A percentile compares a stretch with the other conserved stretches of the same genome.
These are phyloP conservation scores for Colletotrichum sp. DNA, from an alignment of 2,329 filamentous ascomycete species.

Conservation along the genomic window DNA sequence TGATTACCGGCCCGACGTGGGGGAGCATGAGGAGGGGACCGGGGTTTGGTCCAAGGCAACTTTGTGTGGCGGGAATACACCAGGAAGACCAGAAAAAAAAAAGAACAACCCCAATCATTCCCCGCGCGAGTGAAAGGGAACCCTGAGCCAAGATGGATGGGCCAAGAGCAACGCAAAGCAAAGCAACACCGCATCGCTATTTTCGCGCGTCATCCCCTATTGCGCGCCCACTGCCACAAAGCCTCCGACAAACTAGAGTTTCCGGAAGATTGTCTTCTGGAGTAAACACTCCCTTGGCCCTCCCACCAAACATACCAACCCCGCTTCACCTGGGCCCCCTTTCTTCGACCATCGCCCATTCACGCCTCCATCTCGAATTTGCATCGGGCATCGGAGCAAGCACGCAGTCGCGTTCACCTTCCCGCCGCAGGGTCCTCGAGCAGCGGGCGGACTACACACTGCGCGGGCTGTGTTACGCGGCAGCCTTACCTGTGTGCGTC, in stretches of 20 bases:
- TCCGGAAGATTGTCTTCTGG: not conserved
- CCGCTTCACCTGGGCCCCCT: not conserved
- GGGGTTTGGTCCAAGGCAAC: not conserved
- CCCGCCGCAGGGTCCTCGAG: not conserved
- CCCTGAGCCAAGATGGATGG: not conserved
- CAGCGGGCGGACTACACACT: not conserved
- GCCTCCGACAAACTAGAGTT: not conserved
- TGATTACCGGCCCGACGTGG: slow-evolving; percentile 13
- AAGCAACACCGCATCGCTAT: not conserved
- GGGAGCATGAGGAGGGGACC: not conserved
- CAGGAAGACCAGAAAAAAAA: not conserved
- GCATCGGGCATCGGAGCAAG: not conserved
- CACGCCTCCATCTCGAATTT: not conserved
- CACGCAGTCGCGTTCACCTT: not conserved
- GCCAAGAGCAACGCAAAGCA: not conserved
- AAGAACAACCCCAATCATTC: not conserved
- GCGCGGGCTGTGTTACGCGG: not conserved
- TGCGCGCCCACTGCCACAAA: not conserved
- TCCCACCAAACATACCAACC: not conserved
- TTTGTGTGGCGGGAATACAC: not conserved
- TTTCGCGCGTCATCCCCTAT: not conserved
- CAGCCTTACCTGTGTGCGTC: not conserved
- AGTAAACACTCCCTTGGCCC: not conserved
- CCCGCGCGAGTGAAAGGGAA: not conserved
- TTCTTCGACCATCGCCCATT: not conserved